phyloP scores from a whole-genome alignment of 2,329 filamentous ascomycete genomes.

The Penicillium concentricum region DNA sequence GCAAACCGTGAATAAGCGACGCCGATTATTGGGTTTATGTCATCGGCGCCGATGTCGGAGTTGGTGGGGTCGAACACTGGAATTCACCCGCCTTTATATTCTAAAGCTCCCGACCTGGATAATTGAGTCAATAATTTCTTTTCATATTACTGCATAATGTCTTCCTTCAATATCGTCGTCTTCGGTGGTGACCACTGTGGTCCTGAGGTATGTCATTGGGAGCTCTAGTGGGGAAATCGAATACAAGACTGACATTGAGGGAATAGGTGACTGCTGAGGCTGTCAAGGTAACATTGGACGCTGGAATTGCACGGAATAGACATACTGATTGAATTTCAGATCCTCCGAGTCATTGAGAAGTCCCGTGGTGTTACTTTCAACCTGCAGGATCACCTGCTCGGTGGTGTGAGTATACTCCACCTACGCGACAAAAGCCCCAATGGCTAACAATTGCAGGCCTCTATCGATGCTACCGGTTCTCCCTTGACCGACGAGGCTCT shows the following conservation, averaged over 20 bases:
- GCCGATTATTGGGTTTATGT: conserved; percentile 10
- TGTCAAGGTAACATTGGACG: conserved; percentile 66
- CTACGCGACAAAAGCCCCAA: not conserved
- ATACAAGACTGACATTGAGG: conserved; percentile 9
- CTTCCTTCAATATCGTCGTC: conserved; percentile 74
- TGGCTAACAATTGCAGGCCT: conserved; percentile 58
- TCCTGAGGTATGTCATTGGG: conserved; percentile 66
- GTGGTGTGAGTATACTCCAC: conserved; percentile 68
- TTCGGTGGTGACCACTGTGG: conserved; percentile 83
- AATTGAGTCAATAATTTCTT: conserved; percentile 17
- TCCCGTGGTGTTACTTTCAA: conserved; percentile 75
- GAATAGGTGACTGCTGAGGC: conserved; percentile 75
- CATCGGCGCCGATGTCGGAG: conserved; percentile 27
- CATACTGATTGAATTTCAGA: conserved; percentile 46
- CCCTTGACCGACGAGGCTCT: conserved; percentile 83
- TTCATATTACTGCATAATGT: conserved; percentile 51
- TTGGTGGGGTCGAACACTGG: conserved; percentile 19
- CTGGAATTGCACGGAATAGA: not conserved
- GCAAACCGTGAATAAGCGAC: conserved; percentile 8
- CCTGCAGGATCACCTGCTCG: conserved; percentile 84
- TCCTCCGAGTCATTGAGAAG: conserved; percentile 76
- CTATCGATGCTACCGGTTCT: conserved; percentile 76
- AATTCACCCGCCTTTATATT: conserved; percentile 25
- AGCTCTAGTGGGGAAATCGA: not conserved
- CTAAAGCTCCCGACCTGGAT: conserved; percentile 11